Conservation (phyloP, 257 asterid species). For the Gentiana macrophylla region DNA sequence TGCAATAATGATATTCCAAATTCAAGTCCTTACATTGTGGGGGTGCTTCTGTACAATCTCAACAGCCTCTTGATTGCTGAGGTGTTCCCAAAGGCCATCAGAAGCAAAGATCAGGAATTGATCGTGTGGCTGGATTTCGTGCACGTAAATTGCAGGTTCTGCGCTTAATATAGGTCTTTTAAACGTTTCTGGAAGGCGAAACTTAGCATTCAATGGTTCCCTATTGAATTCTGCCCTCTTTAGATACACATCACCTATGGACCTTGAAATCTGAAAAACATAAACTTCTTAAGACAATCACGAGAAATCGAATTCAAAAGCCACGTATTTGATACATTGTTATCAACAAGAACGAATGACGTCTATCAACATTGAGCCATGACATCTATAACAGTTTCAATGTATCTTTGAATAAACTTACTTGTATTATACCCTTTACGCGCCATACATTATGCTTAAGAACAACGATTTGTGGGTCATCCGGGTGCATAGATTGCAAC, state of each 20-base stretch:
- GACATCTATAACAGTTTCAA: background rate
- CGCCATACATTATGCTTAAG: slow-evolving; percentile 47
- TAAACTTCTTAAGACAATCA: background rate
- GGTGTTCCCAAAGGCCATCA: slow-evolving; percentile 54
- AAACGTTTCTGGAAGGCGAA: slow-evolving; percentile 35
- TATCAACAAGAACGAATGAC: background rate
- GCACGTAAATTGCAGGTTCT: slow-evolving; percentile 34
- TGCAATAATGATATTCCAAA: background rate
- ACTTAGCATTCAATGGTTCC: slow-evolving; percentile 41
- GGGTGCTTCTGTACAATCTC: slow-evolving; percentile 39
- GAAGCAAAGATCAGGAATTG: slow-evolving; percentile 46
- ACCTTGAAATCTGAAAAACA: slow-evolving; percentile 36
- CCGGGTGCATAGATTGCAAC: slow-evolving; percentile 37
- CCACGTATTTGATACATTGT: no score
- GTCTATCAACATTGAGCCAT: background rate
- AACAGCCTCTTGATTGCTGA: slow-evolving; percentile 43
- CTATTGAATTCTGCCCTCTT: slow-evolving; percentile 38
- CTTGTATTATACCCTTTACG: slow-evolving; percentile 47
- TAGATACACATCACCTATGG: slow-evolving; percentile 43
- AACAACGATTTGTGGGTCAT: slow-evolving; percentile 37
- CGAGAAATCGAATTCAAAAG: no score
- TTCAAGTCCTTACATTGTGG: slow-evolving; percentile 23
- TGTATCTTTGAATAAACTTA: slow-evolving; percentile 6
- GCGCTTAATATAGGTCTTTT: slow-evolving; percentile 34
- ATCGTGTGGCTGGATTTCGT: slow-evolving; percentile 35